These are phyloP conservation scores for Phytophthora parvispora DNA, from an alignment of 352 stramenopile genomes.

Conservation along the genomic window DNA sequence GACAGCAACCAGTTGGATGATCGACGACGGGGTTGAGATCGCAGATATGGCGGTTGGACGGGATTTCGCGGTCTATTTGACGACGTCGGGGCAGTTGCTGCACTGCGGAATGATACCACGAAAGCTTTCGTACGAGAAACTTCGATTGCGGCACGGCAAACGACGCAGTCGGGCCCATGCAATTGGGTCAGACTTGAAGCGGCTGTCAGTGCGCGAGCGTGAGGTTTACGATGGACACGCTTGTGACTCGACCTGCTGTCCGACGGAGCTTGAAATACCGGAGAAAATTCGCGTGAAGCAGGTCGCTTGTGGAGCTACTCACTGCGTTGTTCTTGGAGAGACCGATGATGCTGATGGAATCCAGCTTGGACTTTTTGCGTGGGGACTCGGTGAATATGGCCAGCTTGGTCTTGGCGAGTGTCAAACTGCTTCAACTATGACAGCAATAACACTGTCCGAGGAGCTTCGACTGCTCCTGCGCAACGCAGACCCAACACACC, in stretches of 20 bases:
- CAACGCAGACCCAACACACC: background rate
- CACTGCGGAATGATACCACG: slow-evolving; percentile 21
- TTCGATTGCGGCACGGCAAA: slow-evolving; percentile 19
- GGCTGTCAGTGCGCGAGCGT: slow-evolving; percentile 8
- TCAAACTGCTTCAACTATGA: slow-evolving; percentile 28
- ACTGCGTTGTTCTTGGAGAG: slow-evolving; percentile 42
- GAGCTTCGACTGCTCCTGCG: slow-evolving; percentile 25
- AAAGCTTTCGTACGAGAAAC: slow-evolving; percentile 24
- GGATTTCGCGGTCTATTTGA: slow-evolving; percentile 34
- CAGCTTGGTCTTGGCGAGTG: slow-evolving; percentile 53
- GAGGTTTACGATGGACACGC: slow-evolving; percentile 17
- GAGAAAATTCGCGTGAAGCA: slow-evolving; percentile 30
- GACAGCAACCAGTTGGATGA: slow-evolving; percentile 8
- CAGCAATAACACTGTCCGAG: slow-evolving; percentile 9
- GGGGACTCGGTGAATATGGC: slow-evolving; percentile 51
- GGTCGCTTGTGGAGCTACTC: slow-evolving; percentile 50
- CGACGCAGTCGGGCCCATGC: slow-evolving; percentile 25
- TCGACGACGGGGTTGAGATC: slow-evolving; percentile 13
- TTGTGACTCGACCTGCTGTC: slow-evolving; percentile 20
- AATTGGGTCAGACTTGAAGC: slow-evolving; percentile 24
- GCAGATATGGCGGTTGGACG: slow-evolving; percentile 14
- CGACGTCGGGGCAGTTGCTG: slow-evolving; percentile 13
- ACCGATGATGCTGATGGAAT: background rate
- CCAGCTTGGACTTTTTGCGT: slow-evolving; percentile 28
- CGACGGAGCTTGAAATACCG: slow-evolving; percentile 5